phyloP scores from a whole-genome alignment of 1,284 basidiomycete species.

The Puccinia triticina region DNA sequence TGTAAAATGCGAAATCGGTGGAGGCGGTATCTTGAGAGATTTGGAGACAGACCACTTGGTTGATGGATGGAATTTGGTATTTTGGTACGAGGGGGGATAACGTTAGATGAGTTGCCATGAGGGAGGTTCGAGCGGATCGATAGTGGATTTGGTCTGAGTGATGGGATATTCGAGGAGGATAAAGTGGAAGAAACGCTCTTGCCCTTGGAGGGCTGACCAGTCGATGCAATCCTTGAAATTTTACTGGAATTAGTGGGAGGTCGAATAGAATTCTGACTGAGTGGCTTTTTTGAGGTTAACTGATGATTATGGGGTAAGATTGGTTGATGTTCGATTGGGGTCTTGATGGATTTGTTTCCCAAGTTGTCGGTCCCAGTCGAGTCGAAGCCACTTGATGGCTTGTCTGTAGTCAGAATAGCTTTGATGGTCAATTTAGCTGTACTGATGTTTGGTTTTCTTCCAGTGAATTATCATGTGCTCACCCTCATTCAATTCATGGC shows the following conservation, averaged over 20 bases:
- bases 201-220: not conserved
- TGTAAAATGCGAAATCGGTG: not conserved
- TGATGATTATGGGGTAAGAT: not conserved
- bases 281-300: not conserved
- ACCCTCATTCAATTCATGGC: not conserved
- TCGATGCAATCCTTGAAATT: not conserved
- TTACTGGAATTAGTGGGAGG: not conserved
- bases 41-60: slow-evolving; percentile 16
- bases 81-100: not conserved
- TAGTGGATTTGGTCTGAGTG: not conserved
- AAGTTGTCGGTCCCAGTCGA: not conserved
- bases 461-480: not conserved
- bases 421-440: not conserved
- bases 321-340: not conserved
- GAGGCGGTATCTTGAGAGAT: not conserved
- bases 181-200: not conserved
- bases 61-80: not conserved
- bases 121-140: not conserved
- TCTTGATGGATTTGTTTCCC: not conserved
- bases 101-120: not conserved
- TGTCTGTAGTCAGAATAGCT: not conserved
- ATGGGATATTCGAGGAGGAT: not conserved
- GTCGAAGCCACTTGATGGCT: not conserved
- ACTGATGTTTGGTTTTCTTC: not conserved
- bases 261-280: not conserved